Conservation (phyloP, 192 early-diverging fungal species). For the Linnemannia elongata region DNA sequence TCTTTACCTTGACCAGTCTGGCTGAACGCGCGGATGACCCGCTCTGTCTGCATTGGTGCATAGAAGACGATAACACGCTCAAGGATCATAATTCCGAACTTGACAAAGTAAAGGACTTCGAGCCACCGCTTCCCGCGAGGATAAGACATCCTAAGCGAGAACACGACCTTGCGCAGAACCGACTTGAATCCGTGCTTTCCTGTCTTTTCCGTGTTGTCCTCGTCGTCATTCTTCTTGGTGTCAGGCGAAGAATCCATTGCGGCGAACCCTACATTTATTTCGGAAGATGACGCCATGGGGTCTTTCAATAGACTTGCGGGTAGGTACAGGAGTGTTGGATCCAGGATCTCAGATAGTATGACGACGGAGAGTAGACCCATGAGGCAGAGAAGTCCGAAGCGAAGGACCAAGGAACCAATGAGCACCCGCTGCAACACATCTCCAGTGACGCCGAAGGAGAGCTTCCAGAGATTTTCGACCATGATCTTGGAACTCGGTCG, state of each 20-base stretch:
- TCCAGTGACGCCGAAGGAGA: neutral
- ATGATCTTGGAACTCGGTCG: neutral
- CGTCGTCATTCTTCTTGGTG: neutral
- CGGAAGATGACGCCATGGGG: neutral
- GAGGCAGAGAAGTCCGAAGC: neutral
- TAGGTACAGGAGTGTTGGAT: neutral
- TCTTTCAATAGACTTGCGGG: neutral
- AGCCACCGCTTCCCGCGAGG: neutral
- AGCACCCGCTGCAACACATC: neutral
- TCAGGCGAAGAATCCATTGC: neutral
- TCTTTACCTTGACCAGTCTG: constrained; percentile 3
- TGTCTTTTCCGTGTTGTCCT: neutral
- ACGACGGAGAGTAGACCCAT: neutral
- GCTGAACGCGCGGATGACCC: constrained; percentile 1
- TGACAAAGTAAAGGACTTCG: constrained; percentile 9
- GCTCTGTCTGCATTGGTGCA: constrained; percentile 16
- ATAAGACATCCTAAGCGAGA: constrained; percentile 3
- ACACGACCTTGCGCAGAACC: neutral
- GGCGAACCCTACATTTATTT: neutral
- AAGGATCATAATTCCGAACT: neutral
- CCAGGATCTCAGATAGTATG: neutral
- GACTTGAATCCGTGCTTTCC: neutral
- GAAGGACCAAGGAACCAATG: neutral
- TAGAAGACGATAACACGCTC: constrained; percentile 5
- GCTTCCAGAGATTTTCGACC: neutral